A percentile compares a stretch with the other conserved stretches of the same genome.
Conservation (phyloP, 345 rosid genomes). For the Draba incana region DNA sequence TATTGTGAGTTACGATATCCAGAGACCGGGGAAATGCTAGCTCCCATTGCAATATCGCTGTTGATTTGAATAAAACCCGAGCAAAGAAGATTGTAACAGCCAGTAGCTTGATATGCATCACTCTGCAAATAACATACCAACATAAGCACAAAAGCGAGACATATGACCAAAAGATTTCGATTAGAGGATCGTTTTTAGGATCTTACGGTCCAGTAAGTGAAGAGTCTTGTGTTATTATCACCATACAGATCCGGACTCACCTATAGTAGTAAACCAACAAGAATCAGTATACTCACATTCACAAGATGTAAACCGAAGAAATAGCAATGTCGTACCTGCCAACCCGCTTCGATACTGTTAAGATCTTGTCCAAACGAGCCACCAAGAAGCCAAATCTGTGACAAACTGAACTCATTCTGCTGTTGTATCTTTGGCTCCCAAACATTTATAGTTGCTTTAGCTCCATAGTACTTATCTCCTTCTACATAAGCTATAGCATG, state of each 20-base stretch:
- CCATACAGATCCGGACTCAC: conserved; percentile 90
- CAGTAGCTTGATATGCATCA: conserved; percentile 98
- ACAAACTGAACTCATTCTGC: conserved; percentile 94
- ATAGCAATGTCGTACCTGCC: conserved; percentile 68
- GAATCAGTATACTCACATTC: conserved; percentile 20
- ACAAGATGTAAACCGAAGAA: conserved; percentile 1
- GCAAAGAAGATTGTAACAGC: conserved; percentile 97
- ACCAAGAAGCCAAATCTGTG: conserved; percentile 96
- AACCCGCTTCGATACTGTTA: conserved; percentile 97
- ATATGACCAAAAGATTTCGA: not conserved
- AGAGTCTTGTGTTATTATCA: conserved; percentile 97
- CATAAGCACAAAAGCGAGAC: not conserved
- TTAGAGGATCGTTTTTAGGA: conserved; percentile 4
- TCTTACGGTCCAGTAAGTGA: conserved; percentile 99
- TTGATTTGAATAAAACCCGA: conserved; percentile 95
- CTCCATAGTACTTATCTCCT: conserved; percentile 90
- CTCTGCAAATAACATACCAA: conserved; percentile 54
- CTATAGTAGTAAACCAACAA: conserved; percentile 20
- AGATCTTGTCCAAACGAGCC: conserved; percentile 99
- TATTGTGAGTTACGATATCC: conserved; percentile 81
- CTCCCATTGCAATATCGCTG: conserved; percentile 96
- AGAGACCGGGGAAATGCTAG: conserved; percentile 94
- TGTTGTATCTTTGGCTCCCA: conserved; percentile 98
- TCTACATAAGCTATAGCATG: conserved; percentile 97
- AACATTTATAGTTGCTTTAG: conserved; percentile 94